Base-by-base conservation (phyloP, 2,329 filamentous ascomycete species). In the Sordariomycetes sp. region DNA sequence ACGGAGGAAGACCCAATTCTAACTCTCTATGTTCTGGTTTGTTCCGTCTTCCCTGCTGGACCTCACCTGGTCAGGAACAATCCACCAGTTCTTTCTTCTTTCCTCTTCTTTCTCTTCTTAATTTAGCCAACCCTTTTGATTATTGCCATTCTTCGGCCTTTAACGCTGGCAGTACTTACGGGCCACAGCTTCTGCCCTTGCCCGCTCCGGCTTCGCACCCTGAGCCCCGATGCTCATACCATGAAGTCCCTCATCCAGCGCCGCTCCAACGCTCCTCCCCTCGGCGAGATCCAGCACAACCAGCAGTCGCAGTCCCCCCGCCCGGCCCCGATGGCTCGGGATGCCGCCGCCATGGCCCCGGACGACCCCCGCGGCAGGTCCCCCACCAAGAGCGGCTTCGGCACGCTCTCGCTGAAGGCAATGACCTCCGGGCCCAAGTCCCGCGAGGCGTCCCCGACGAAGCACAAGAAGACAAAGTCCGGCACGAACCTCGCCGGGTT, bases 401-500 rank as follows among this genome's bases (percentile, higher is more conserved):
- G 71, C 60, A 71, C 68, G 53, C 69, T 79, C 24, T 75, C 76
- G 4, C 66, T 81, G 59, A 78, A 76, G 63, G 70, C 74, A 2
- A 66, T 73, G 24, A 56, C 63, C 66, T 25, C 70, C 72, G 54
- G 54, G 28, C 76, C 76, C 63, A 50, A 50, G 46, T 70, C 71
- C 43, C 69, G 71, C 60, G 78, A 80, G 56, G 64, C 72, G 25
- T 80, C 80, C 48, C 78, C 79, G 12, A 78, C 77, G 59, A 88
- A 87, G 67, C 82, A 83, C 28, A 87, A 87, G 67, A 95, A 93
- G 75, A 82, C 82, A 43, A 96, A 93, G 71, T 96, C 92, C 0
- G 81, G 88, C 3, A 88, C 88, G 35, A 95, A 91, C 68, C 78
- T 97, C n/a, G 83, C 84, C 0, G 84, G 80, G 4, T 80, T 97